Percentiles rank a stretch among this genome's conserved stretches.
Conservation (phyloP, 345 rosid species). For the Corymbia maculata region DNA sequence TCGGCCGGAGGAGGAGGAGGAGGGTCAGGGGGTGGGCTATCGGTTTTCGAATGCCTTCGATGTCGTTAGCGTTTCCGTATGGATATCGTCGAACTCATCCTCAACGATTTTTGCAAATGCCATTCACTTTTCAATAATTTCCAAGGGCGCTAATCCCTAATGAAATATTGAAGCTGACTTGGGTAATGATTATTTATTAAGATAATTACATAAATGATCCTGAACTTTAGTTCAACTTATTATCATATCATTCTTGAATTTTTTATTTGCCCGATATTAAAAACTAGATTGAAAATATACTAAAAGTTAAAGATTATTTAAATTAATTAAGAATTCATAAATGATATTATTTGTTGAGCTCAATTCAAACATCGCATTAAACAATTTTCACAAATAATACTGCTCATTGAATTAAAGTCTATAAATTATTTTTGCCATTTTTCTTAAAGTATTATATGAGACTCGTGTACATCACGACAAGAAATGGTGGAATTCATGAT, state of each 20-base stretch:
- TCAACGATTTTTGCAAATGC: background rate
- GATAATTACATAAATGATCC: background rate
- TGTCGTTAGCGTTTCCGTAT: background rate
- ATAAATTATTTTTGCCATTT: background rate
- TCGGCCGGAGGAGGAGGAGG: background rate
- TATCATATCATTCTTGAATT: no score
- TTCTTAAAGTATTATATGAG: background rate
- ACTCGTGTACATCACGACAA: background rate
- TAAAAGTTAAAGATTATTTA: background rate
- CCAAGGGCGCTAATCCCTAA: background rate
- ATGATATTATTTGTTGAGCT: background rate
- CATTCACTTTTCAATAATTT: background rate
- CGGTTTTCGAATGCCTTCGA: background rate
- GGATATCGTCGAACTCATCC: background rate
- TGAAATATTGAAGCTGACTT: background rate
- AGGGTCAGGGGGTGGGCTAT: background rate
- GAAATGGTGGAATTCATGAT: background rate
- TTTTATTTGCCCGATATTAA: no score
- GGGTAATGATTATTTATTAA: background rate
- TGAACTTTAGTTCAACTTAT: no score
- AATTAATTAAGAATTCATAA: background rate
- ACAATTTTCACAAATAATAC: no score
- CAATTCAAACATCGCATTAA: no score
- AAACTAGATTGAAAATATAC: background rate
- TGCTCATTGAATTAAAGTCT: background rate